These are phyloP conservation scores for Rhizophagus prolifer DNA, from an alignment of 192 early-diverging fungal species.

Conservation along the genomic window DNA sequence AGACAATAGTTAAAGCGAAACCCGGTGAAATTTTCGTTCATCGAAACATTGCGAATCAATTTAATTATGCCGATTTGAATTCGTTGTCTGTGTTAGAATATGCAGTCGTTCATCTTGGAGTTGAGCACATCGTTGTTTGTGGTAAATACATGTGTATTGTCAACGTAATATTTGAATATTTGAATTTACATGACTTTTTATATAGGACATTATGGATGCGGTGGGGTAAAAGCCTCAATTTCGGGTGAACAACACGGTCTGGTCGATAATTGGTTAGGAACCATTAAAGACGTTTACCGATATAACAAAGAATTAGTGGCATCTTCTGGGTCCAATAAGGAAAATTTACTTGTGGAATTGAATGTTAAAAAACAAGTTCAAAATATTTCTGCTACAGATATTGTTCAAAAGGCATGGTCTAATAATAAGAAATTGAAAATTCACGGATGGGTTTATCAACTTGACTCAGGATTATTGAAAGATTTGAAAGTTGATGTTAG, in stretches of 20 bases:
- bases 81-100: slow-evolving; percentile 88
- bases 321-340: slow-evolving; percentile 30
- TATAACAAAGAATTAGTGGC: slow-evolving; percentile 51
- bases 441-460: slow-evolving; percentile 74
- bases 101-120: slow-evolving; percentile 87
- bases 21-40: slow-evolving; percentile 95
- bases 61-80: slow-evolving; percentile 79
- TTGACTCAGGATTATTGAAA: slow-evolving; percentile 51
- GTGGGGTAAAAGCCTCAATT: slow-evolving; percentile 67
- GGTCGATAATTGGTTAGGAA: slow-evolving; percentile 89
- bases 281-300: slow-evolving; percentile 82
- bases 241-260: slow-evolving; percentile 65
- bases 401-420: slow-evolving; percentile 83
- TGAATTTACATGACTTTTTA: background rate
- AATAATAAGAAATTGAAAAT: slow-evolving; percentile 67
- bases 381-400: slow-evolving; percentile 70
- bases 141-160: slow-evolving; percentile 46
- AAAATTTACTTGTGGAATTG: slow-evolving; percentile 64
- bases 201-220: slow-evolving; percentile 67
- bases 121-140: slow-evolving; percentile 92
- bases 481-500: slow-evolving; percentile 38
- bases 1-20: slow-evolving; percentile 62
- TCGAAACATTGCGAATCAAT: slow-evolving; percentile 96
- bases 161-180: background rate
- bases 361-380: slow-evolving; percentile 74